Evolutionary conservation across 805 yeast species (phyloP).

Genomic region (Cyberlindnera euphorbiiphila): DNA sequence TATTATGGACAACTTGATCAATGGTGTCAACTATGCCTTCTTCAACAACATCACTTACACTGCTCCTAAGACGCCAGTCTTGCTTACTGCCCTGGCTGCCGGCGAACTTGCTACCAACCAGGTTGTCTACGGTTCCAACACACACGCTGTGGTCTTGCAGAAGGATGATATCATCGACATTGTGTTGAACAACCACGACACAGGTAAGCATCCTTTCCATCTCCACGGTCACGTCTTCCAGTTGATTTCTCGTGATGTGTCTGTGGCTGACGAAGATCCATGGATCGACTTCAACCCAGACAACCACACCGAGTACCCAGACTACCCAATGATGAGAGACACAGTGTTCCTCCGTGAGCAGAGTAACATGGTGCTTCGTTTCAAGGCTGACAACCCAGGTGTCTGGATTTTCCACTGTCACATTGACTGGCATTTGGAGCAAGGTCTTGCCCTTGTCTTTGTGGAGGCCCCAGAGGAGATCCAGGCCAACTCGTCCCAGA

Average conservation of each 20-base stretch:
- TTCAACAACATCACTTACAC: conserved; percentile 65
- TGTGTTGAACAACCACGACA: conserved; percentile 74
- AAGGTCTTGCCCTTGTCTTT: conserved; percentile 70
- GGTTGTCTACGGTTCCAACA: conserved; percentile 61
- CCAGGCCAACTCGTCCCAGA: conserved; percentile 49
- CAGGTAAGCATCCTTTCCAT: conserved; percentile 78
- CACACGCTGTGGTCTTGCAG: conserved; percentile 23
- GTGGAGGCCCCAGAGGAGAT: conserved; percentile 65
- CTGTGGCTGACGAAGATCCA: conserved; percentile 46
- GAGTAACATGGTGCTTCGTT: conserved; percentile 66
- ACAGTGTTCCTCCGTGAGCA: conserved; percentile 64
- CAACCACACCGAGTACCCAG: conserved; percentile 44
- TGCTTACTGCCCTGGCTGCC: conserved; percentile 57
- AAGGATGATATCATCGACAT: conserved; percentile 54
- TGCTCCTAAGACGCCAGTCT: conserved; percentile 67
- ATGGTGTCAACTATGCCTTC: conserved; percentile 75
- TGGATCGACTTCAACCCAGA: conserved; percentile 54
- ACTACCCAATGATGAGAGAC: conserved; percentile 64
- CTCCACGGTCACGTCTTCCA: conserved; percentile 74
- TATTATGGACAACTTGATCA: conserved; percentile 62
- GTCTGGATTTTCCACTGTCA: conserved; percentile 95
- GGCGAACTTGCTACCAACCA: conserved; percentile 54
- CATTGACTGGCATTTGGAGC: conserved; percentile 80
- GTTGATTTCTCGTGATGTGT: conserved; percentile 49
- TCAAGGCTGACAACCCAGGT: conserved; percentile 85